Percentiles rank a stretch among this genome's conserved stretches.
Conservation (phyloP, 2,329 filamentous ascomycete genomes). For the Epichloe sibirici region DNA sequence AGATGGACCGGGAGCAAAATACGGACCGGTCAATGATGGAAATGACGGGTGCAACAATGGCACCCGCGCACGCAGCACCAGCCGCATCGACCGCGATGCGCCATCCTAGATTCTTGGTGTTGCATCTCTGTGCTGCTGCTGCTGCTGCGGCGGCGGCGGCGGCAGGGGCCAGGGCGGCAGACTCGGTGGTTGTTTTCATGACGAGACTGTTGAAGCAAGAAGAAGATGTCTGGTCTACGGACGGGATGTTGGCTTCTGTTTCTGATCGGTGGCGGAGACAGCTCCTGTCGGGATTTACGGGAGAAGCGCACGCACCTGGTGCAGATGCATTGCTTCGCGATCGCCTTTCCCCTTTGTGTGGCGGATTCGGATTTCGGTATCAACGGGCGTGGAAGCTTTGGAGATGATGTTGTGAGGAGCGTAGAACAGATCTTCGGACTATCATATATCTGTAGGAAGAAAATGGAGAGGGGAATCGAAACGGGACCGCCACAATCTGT, state of each 20-base stretch:
- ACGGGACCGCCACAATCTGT: no score
- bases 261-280: neutral
- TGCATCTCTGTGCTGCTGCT: conserved; percentile 38
- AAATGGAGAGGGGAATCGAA: no score
- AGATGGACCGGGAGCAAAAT: neutral
- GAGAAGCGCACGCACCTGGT: neutral
- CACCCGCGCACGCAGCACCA: conserved; percentile 59
- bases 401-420: no score
- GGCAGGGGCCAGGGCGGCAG: neutral
- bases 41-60: conserved; percentile 70
- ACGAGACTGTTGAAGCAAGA: neutral
- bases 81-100: conserved; percentile 56
- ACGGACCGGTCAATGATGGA: conserved; percentile 76
- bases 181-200: neutral
- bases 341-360: neutral
- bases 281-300: neutral
- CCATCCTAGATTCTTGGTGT: conserved; percentile 58
- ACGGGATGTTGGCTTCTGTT: neutral
- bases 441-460: no score
- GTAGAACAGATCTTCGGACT: neutral
- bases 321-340: neutral
- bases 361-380: no score
- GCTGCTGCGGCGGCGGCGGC: neutral
- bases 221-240: neutral
- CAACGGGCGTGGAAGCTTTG: neutral